Percentiles rank a stretch among this genome's conserved stretches.
These are phyloP conservation scores for Ormosia emarginata DNA, from an alignment of 306 rosid species.

Conservation along the genomic window DNA sequence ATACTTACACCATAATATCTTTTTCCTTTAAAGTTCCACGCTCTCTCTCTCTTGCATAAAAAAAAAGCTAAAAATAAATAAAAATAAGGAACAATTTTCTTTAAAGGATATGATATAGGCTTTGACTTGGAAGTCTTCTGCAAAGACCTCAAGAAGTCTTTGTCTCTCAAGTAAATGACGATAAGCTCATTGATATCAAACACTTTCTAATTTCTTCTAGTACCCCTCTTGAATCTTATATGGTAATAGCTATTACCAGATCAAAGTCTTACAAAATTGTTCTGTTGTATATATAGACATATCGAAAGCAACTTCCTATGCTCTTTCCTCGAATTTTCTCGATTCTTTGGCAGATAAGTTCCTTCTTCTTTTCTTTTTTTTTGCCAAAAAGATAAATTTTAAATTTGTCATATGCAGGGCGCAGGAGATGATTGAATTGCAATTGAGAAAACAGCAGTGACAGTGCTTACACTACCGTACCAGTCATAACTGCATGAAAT, in stretches of 20 bases:
- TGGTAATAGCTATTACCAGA: slow-evolving; percentile 5
- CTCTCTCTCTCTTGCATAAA: background rate
- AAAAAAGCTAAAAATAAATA: background rate
- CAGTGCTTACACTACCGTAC: background rate
- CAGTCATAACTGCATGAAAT: background rate
- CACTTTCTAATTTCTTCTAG: background rate
- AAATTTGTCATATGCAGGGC: slow-evolving; percentile 13
- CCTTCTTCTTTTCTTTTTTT: background rate
- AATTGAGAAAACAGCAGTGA: background rate
- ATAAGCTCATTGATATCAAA: background rate
- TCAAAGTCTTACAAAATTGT: slow-evolving; percentile 32
- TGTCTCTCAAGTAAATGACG: background rate
- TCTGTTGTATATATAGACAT: background rate
- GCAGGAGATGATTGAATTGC: background rate
- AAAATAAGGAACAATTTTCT: background rate
- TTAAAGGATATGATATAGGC: background rate
- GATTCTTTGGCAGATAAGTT: background rate
- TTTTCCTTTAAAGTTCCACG: too few species aligned
- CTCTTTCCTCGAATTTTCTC: slow-evolving; percentile 42
- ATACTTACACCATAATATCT: too few species aligned
- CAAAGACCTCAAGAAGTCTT: slow-evolving; percentile 16
- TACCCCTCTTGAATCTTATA: background rate
- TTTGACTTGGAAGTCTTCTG: slow-evolving; percentile 45
- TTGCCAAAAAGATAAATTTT: background rate
- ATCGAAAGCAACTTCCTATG: slow-evolving; percentile 1